Base-by-base conservation (phyloP, 345 rosid genomes). In the Mercurialis annua region DNA sequence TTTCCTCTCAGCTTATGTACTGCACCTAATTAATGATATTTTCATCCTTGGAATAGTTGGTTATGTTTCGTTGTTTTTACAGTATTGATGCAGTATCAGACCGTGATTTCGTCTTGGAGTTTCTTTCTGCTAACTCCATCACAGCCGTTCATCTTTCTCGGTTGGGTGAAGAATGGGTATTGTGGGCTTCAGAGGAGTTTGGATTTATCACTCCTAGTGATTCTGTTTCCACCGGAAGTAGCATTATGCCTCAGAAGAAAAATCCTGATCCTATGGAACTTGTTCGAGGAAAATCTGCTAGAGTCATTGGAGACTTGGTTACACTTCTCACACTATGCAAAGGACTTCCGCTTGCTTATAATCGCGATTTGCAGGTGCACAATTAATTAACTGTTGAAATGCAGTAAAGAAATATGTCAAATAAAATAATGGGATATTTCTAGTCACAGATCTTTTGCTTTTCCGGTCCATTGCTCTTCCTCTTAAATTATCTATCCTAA, bases 201-300 rank as follows among this genome's bases (percentile, higher is more conserved):
- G 98, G 96, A 58, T 94, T 89, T 70, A 74, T 94, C 69, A 89
- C 80, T 7, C 97, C 96, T 54, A 94, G 96, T 49, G 98, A 94
- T 76, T 76, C 92, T 6, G 96, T 91, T 62, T 94, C 98, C 38
- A 87, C 98, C 1, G 97, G 99, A 73, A 91, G 99, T 56, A 94
- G 98, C 76, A 94, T 94, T 78, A 94, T 94, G 99, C 98, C 99
- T 60, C 99, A 91, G 77, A 94, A 94, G 90, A 91, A 94, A 79
- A 94, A 91, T 78, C 98, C 98, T 48, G 98, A 94, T 76, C 99
- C 97, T 20, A 91, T 91, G 98, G 99, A 91, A 70, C 99, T 94
- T 71, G 96, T 91, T 54, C 84, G 96, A 50, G 98, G 98, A 33
- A 94, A 94, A 79, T 89, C 98, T 73, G 96, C 92, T 26, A 75